Base-by-base conservation (phyloP, 2,329 filamentous ascomycete species). In the Leptographium radiaticola region DNA sequence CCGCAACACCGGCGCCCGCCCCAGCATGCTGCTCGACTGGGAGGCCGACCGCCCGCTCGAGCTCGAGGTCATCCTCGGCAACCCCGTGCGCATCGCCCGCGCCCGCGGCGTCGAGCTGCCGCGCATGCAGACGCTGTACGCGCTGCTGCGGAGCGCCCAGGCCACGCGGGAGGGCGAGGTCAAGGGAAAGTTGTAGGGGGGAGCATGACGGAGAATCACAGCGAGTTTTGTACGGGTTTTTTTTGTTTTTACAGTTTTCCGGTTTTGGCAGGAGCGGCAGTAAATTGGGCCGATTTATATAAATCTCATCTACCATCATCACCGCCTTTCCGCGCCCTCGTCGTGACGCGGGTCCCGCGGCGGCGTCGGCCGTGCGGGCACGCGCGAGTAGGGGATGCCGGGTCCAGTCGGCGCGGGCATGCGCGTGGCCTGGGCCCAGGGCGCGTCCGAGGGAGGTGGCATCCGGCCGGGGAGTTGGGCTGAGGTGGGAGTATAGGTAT, bases 21-120 rank as follows among this genome's bases (percentile, higher is more conserved):
- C 79, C 33, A 81, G 77, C 59, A 87, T 87, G 84, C 70, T 85
- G 60, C 66, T 83, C 15, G 84, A 87, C 62, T 87, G 83, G 81
- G 81, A 85, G 65, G 74, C 72, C 2, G 79, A 80, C 0, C 73
- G 80, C 62, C 75, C 75, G 43, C 74, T 87, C 73, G 84, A 88
- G 70, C 64, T 87, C 51, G 84, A 87, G 67, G 84, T 86, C 39
- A 86, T 87, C 43, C 64, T 87, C 30, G 84, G 84, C 1, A 87
- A 87, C 63, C 82, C 84, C 1, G 77, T 87, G 34, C 70, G 80
- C 58, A 80, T 85, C 48, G 84, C 83, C 11, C 70, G 79, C 59
- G 74, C 73, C 52, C 74, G 75, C 51, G 83, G 83, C 0, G 75
- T 82, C 6, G 77, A 83, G 61, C 77, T 86, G 76, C 81, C 81